A percentile compares a stretch with the other conserved stretches of the same genome.
Evolutionary conservation across 129 eudicot species (phyloP).

Genomic region (Flaveria linearis): DNA sequence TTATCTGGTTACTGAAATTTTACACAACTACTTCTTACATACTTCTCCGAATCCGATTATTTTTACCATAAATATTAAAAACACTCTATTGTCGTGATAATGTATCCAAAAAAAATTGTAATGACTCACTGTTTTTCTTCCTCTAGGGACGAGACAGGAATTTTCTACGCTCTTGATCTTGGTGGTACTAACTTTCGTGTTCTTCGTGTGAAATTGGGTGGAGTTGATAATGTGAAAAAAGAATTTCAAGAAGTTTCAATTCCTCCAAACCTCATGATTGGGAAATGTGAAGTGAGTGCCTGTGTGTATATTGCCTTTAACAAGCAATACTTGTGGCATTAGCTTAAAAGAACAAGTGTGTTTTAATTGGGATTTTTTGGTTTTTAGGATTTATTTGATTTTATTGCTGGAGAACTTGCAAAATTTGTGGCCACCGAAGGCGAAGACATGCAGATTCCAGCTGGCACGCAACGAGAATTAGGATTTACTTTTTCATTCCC

Average conservation of each 20-base stretch:
- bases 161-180: slow-evolving; percentile 94
- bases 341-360: not conserved
- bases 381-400: slow-evolving; percentile 72
- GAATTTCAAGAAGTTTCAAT: slow-evolving; percentile 79
- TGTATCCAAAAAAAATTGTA: not conserved
- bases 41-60: not conserved
- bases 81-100: not conserved
- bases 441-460: slow-evolving; percentile 63
- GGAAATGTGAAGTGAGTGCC: slow-evolving; percentile 70
- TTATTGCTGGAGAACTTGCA: slow-evolving; percentile 81
- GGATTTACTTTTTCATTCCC: slow-evolving; percentile 98
- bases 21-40: not conserved
- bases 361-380: slow-evolving; percentile 14
- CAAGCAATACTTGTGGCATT: not conserved
- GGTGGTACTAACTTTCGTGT: slow-evolving; percentile 99
- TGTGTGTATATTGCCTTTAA: not conserved
- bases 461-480: slow-evolving; percentile 83
- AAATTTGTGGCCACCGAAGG: slow-evolving; percentile 85
- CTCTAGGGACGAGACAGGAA: slow-evolving; percentile 71
- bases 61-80: not conserved
- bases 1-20: not conserved
- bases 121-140: slow-evolving; percentile 10
- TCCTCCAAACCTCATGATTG: slow-evolving; percentile 88
- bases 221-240: slow-evolving; percentile 54
- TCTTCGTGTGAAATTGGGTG: slow-evolving; percentile 78